Evolutionary conservation across 768 basidiomycete species (phyloP).

Genomic region (Tubosaeta brunneosetosa): DNA sequence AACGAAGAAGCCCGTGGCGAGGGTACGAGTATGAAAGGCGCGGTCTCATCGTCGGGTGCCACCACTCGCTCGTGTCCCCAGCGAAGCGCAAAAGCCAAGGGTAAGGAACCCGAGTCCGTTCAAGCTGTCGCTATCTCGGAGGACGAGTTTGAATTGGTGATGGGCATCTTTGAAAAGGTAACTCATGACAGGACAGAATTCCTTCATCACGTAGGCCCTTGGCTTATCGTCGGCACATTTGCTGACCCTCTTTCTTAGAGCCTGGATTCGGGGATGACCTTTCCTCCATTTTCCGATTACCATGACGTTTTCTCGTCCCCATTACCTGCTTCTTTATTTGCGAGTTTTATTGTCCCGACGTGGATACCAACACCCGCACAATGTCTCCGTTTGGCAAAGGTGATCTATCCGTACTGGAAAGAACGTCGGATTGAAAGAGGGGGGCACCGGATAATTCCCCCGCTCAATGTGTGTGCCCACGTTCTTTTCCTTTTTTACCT

Average conservation of each 20-base stretch:
- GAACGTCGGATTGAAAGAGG: slow-evolving; percentile 73
- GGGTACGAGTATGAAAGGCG: slow-evolving; percentile 75
- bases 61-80: slow-evolving; percentile 52
- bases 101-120: slow-evolving; percentile 71
- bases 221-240: neutral
- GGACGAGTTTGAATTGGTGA: slow-evolving; percentile 92
- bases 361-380: slow-evolving; percentile 63
- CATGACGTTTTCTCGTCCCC: slow-evolving; percentile 61
- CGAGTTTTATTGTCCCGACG: slow-evolving; percentile 60
- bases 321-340: slow-evolving; percentile 60
- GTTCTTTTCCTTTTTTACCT: neutral
- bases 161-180: slow-evolving; percentile 89
- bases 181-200: slow-evolving; percentile 87
- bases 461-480: slow-evolving; percentile 65
- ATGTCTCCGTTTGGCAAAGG: slow-evolving; percentile 65
- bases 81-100: slow-evolving; percentile 74
- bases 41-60: slow-evolving; percentile 46
- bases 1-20: slow-evolving; percentile 84
- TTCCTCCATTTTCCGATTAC: slow-evolving; percentile 71
- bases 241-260: slow-evolving; percentile 35
- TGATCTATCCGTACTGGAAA: slow-evolving; percentile 87
- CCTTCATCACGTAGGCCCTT: slow-evolving; percentile 72
- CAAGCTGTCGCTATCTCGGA: slow-evolving; percentile 71
- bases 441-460: slow-evolving; percentile 83
- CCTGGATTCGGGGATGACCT: slow-evolving; percentile 61